Evolutionary conservation across 257 asterid genomes (phyloP).

Genomic region (Scutellaria barbata): DNA sequence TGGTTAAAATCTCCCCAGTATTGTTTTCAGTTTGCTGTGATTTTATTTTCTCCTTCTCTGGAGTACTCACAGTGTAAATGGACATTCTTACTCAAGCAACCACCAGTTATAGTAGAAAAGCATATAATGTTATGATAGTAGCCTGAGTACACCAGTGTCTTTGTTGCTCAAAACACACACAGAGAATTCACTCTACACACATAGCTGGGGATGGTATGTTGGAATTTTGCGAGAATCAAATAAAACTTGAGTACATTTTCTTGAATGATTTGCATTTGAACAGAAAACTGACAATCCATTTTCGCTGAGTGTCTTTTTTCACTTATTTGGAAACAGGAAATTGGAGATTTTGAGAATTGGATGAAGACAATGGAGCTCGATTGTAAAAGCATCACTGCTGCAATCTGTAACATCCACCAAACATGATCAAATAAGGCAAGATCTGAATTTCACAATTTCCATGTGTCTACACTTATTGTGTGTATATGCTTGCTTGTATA

Average conservation of each 20-base stretch:
- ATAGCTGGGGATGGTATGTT: neutral
- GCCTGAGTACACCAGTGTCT: neutral
- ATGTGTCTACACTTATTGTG: conserved; percentile 3
- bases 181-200: neutral
- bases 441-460: conserved; percentile 1
- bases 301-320: neutral
- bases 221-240: neutral
- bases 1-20: neutral
- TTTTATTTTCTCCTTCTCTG: neutral
- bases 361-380: conserved; percentile 99
- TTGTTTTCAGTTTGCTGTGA: neutral
- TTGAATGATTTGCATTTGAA: neutral
- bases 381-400: conserved; percentile 83
- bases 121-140: neutral
- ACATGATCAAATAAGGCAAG: conserved; percentile 43
- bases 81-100: neutral
- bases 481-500: neutral
- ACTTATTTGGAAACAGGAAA: conserved; percentile 63
- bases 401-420: conserved; percentile 84
- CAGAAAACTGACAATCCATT: conserved; percentile 19
- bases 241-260: neutral
- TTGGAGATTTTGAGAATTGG: conserved; percentile 99
- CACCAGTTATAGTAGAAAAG: neutral
- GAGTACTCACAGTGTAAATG: neutral
- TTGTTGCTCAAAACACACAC: neutral